Conservation (phyloP, 179 eudicot species). For the Amaranthus tricolor region DNA sequence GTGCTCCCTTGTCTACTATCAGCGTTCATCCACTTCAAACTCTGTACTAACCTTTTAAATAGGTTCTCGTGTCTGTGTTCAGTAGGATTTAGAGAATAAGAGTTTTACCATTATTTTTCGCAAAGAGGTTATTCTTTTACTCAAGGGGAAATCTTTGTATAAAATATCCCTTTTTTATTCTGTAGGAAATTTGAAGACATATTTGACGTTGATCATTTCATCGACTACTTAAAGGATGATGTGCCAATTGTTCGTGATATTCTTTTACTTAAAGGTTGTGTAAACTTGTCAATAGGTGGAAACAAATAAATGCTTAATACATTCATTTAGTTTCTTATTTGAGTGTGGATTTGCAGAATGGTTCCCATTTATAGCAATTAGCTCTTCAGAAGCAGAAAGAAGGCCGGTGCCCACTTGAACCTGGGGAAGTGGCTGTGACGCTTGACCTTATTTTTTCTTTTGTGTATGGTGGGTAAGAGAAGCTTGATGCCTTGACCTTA, state of each 20-base stretch:
- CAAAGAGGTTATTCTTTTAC: background rate
- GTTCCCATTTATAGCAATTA: slow-evolving; percentile 94
- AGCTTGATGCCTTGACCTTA: too few relatives aligned
- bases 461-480: too few relatives aligned
- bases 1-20: background rate
- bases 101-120: background rate
- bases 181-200: slow-evolving; percentile 96
- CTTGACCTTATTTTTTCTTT: too few relatives aligned
- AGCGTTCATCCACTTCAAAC: background rate
- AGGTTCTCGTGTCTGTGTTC: background rate
- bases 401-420: slow-evolving; percentile 98
- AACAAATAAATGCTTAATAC: background rate
- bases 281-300: background rate
- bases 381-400: slow-evolving; percentile 97
- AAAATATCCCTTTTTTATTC: background rate
- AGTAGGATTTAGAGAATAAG: background rate
- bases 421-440: slow-evolving; percentile 98
- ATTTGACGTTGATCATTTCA: slow-evolving; percentile 97
- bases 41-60: background rate
- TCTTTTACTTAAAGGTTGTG: too few relatives aligned
- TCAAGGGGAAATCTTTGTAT: background rate
- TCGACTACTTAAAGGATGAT: slow-evolving; percentile 96
- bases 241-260: slow-evolving; percentile 93
- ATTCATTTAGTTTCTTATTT: slow-evolving; percentile 9
- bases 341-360: slow-evolving; percentile 56